Base-by-base conservation (phyloP, 352 stramenopile species). In the Phytophthora brassicae region DNA sequence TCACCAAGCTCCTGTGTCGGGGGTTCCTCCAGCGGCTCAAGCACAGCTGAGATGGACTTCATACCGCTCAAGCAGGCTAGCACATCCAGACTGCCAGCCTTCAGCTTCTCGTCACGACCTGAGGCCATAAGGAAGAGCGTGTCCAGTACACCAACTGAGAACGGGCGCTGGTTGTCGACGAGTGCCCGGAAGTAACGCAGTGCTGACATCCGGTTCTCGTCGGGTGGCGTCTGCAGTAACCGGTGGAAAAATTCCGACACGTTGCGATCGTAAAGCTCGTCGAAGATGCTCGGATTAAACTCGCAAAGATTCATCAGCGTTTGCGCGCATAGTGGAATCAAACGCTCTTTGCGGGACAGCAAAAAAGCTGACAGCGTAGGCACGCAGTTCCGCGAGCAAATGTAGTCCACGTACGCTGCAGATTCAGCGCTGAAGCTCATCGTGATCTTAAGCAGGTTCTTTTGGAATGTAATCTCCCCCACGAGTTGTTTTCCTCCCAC, bases 221-320 rank as follows among this genome's bases (percentile, higher is more conserved):
- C 84, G 2, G 84, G 81, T 0, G 84, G 84, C 11, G 81, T 93
- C 60, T 91, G 84, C 5, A 93, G 58, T 23, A 93, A 59, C 2
- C 79, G 76, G 44, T 91, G 81, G 51, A 93, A 91, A 41, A 91
- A 91, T 13, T 90, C 84, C 0, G 77, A 90, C 3, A 82, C 77
- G 28, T 86, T 86, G 17, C 66, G 64, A 36, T 89, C 73, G 9
- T 82, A 84, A 4, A 92, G 56, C 28, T 86, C 72, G 23, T 82
- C 68, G 51, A 90, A 89, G 28, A 90, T 83, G 28, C 71, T 70
- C 4, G 81, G 74, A 33, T 88, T 89, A 58, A 84, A 82, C 44
- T 89, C 80, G 54, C 80, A 91, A 26, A 91, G 59, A 26, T 91
- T 91, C 81, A 93, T 88, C 54, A 93, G 61, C 9, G 80, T 83